Evolutionary conservation across 1,139 yeast genomes (phyloP).

Genomic region (Nakaseomyces bracarensis): DNA sequence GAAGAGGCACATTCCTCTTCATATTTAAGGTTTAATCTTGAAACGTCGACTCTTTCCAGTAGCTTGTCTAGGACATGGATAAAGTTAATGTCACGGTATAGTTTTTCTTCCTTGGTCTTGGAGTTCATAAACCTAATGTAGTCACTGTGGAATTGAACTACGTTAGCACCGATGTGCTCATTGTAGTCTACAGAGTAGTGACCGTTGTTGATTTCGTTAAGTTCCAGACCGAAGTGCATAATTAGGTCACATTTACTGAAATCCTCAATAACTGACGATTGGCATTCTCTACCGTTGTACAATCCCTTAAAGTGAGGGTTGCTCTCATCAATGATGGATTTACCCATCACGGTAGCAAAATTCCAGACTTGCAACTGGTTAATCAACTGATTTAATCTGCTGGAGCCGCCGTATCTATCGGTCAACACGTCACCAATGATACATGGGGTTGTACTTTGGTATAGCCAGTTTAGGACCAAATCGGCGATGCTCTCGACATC

Average conservation of each 20-base stretch:
- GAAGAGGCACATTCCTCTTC: conserved; percentile 4
- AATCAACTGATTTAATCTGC: conserved; percentile 41
- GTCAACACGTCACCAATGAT: conserved; percentile 59
- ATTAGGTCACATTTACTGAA: conserved; percentile 38
- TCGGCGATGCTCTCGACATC: conserved; percentile 38
- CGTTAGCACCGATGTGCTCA: conserved; percentile 18
- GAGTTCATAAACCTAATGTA: conserved; percentile 36
- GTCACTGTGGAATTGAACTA: conserved; percentile 34
- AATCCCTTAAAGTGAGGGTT: conserved; percentile 53
- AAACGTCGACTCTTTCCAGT: conserved; percentile 31
- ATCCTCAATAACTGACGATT: conserved; percentile 15
- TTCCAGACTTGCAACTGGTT: conserved; percentile 33
- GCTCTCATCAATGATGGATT: conserved; percentile 50
- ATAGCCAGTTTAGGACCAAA: conserved; percentile 42
- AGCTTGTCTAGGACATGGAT: conserved; percentile 40
- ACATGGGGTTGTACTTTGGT: conserved; percentile 49
- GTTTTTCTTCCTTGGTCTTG: conserved; percentile 12
- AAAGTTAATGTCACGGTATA: conserved; percentile 37
- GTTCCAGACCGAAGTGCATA: conserved; percentile 44
- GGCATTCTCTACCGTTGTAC: conserved; percentile 34
- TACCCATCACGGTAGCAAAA: conserved; percentile 27
- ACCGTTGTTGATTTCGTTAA: conserved; percentile 52
- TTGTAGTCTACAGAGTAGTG: conserved; percentile 32
- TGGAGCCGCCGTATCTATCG: conserved; percentile 41
- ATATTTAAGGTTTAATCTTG: conserved; percentile 26